Evolutionary conservation across 495 filamentous ascomycete species (phyloP).

Genomic region (Trichoderma orchidacearum): DNA sequence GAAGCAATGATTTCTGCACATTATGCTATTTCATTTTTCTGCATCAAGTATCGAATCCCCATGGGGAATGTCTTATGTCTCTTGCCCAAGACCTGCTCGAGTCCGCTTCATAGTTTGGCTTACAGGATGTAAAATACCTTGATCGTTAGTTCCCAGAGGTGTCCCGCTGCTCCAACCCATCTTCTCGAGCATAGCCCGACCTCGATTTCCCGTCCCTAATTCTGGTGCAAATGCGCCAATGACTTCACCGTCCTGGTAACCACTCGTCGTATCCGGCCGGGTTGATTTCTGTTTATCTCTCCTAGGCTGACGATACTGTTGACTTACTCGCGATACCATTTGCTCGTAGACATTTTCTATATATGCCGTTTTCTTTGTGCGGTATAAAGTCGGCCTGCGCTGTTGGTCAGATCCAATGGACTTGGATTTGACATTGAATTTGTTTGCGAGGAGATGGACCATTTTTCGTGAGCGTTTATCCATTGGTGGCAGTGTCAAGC

Average conservation of each 20-base stretch:
- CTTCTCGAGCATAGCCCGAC: slow-evolving; percentile 83
- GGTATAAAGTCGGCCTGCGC: slow-evolving; percentile 66
- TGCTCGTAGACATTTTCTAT: slow-evolving; percentile 30
- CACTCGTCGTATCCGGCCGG: slow-evolving; percentile 19
- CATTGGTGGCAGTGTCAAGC: slow-evolving; percentile 74
- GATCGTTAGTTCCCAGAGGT: slow-evolving; percentile 73
- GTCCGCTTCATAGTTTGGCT: slow-evolving; percentile 76
- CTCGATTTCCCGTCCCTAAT: slow-evolving; percentile 69
- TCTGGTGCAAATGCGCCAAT: slow-evolving; percentile 78
- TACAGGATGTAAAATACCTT: slow-evolving; percentile 78
- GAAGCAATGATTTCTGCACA: slow-evolving; percentile 48
- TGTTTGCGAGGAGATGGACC: slow-evolving; percentile 60
- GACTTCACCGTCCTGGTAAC: slow-evolving; percentile 74
- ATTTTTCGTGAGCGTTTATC: slow-evolving; percentile 58
- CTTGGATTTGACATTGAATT: slow-evolving; percentile 66
- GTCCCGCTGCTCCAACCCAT: slow-evolving; percentile 94
- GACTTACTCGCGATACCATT: slow-evolving; percentile 24
- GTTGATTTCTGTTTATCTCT: slow-evolving; percentile 10
- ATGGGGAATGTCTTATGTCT: slow-evolving; percentile 1
- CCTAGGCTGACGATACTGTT: slow-evolving; percentile 30
- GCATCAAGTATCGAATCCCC: slow-evolving; percentile 3
- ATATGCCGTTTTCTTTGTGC: slow-evolving; percentile 50
- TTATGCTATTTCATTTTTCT: slow-evolving; percentile 28
- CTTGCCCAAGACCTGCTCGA: slow-evolving; percentile 71
- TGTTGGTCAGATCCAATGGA: slow-evolving; percentile 61